Base-by-base conservation (phyloP, 371 early-diverging fungal genomes). In the Lichtheimia ornata region DNA sequence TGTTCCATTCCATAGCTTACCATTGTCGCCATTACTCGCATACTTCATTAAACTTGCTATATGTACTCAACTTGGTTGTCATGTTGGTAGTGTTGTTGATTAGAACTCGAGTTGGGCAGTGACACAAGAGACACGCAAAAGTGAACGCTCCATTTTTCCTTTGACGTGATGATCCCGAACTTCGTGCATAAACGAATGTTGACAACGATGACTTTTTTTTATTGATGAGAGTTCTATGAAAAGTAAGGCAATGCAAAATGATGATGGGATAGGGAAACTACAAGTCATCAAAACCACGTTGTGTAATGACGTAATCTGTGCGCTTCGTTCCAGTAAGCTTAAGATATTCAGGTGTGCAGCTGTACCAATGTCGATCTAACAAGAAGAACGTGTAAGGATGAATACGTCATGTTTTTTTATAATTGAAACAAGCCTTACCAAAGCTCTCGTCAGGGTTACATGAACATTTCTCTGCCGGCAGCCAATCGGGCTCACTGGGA, bases 401-500 rank as follows among this genome's bases (percentile, higher is more conserved):
- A 47, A 47, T 47, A 22, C 47, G 47, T 17, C 11, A 22, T 47
- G 47, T 5, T 47, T 17, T 14, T 43, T 58, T 87, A 86, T 24
- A 78, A 73, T 20, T 83, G 35, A 35, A 35, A 35, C 28, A 11
- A 20, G 18, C 9, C 47, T 24, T 82, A 84, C 86, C 79, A 54
- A 81, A 74, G 59, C 79, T 84, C 9, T 79, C 67, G 5, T 58
- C 63, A n/a, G 84, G 85, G 52, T 86, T 78, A 59, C 86, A 86
- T 22, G 73, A 71, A 43, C 86, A 88, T 43, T 86, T 86, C 44
- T 81, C 84, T 59, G 58, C 74, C 30, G 67, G 66, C 58, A 58
- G 18, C 61, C 82, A 70, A 2, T 69, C 72, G 5, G 78, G 84
- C 56, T 77, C 85, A 57, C 72, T 79, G 5, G 90, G 89, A 52